phyloP scores from a whole-genome alignment of 345 rosid genomes.

The Eucalyptus marginata region DNA sequence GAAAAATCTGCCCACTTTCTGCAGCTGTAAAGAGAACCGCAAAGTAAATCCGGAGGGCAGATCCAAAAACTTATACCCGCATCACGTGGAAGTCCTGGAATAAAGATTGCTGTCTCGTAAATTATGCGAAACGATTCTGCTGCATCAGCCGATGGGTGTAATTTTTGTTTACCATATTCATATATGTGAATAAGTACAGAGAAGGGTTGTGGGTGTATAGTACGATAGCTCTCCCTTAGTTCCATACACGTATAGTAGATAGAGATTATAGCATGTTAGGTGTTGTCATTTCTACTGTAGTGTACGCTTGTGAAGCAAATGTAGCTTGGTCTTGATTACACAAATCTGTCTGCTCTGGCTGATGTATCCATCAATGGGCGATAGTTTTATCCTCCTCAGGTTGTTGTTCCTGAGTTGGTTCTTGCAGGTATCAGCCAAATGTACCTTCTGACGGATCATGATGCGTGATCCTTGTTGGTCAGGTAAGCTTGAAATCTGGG shows the following conservation, averaged over 20 bases:
- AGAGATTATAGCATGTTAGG: background rate
- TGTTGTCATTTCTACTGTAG: background rate
- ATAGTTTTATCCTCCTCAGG: background rate
- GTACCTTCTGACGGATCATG: background rate
- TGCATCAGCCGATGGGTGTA: conserved; percentile 2
- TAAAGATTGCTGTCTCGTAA: background rate
- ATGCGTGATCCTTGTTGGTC: background rate
- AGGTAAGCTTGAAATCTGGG: background rate
- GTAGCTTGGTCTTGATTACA: background rate
- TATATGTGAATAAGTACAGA: conserved; percentile 30
- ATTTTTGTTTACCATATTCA: conserved; percentile 13
- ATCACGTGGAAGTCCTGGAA: background rate
- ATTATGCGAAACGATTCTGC: background rate
- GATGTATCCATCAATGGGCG: background rate
- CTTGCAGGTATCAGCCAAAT: background rate
- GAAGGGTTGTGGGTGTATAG: conserved; percentile 28
- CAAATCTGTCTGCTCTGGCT: background rate
- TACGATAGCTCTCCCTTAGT: conserved; percentile 16
- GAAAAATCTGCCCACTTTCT: background rate
- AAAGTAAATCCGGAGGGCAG: background rate
- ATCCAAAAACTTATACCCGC: background rate
- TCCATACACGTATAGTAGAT: background rate
- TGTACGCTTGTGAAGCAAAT: background rate
- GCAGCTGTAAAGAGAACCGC: background rate
- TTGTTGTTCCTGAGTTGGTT: background rate